Base-by-base conservation (phyloP, 75 land plant genomes). In the Ceratopteris richardii region DNA sequence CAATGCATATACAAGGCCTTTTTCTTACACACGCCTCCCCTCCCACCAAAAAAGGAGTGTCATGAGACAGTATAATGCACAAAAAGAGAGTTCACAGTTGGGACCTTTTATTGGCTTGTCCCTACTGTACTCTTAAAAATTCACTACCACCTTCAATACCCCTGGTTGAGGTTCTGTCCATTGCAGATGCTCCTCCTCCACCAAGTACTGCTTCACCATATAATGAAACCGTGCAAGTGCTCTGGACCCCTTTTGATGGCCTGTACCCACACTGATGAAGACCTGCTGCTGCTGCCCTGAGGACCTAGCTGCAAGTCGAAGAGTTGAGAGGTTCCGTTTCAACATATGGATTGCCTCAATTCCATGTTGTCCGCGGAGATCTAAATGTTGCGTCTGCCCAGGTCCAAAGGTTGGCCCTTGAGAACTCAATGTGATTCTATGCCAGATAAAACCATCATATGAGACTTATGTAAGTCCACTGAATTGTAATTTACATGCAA, bases 111-210 rank as follows among this genome's bases (percentile, higher is more conserved):
- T 33, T 33, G 37, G 37, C 37, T 4, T 9, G 37, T 33, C 37
- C 37, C 37, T 4, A 33, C 3, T 33, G 37, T n/a, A n/a, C n/a
- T n/a, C n/a, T n/a, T n/a, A n/a, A n/a, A n/a, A n/a, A 42, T 56
- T 46, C n/a, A 73, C 47, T 28, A 74, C 53, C 42, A 74, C 65
- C 48, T 60, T 59, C 19, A 74, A 54, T 59, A 74, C 56, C 27
- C 77, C 77, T 23, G 77, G 74, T 51, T 74, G 77, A 11, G 68
- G 42, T 47, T 74, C 77, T n/a, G 66, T 33, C 51, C 62, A 68
- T 1, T 43, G 47, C 24, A 74, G 51, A 61, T 55, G 77, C 44
- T 74, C 77, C 18, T 74, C 74, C 70, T 74, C 77, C 20, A 50
- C 31, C 72, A 74, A 44, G 46, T 62, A 62, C 39, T 61, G 29